phyloP scores from a whole-genome alignment of 192 early-diverging fungal genomes.

The Lunasporangiospora selenospora region DNA sequence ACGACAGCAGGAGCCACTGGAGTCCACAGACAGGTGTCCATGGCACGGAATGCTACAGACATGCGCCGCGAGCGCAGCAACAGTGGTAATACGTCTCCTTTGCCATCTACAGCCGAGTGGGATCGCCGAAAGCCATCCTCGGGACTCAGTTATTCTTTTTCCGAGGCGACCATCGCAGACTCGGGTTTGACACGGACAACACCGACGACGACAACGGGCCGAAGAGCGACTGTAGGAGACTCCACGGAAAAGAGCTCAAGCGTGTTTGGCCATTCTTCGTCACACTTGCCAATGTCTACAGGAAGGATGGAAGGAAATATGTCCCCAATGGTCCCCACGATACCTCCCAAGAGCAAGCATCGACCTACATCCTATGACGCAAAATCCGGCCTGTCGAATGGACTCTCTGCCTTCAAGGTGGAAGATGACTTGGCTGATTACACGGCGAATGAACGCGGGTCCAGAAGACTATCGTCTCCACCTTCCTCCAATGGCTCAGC shows the following conservation, averaged over 20 bases:
- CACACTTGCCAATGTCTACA: neutral
- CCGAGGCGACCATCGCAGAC: neutral
- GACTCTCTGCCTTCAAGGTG: no score
- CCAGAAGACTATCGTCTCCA: no score
- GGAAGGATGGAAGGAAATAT: neutral
- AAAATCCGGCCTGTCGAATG: neutral
- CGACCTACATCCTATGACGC: slow-evolving; percentile 10
- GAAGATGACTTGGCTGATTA: neutral
- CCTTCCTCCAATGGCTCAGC: no score
- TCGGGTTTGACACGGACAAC: neutral
- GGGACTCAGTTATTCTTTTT: neutral
- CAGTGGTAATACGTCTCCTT: no score
- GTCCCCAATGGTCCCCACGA: neutral
- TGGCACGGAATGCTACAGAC: no score
- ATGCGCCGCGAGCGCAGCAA: no score
- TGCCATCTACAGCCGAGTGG: no score
- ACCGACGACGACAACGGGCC: neutral
- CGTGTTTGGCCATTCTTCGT: neutral
- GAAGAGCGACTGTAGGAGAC: slow-evolving; percentile 12
- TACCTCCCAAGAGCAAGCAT: slow-evolving; percentile 31
- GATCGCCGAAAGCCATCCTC: neutral
- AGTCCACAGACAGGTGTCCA: no score
- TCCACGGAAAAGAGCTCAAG: neutral
- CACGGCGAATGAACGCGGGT: no score
- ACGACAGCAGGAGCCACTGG: no score